Percentiles rank a stretch among this genome's conserved stretches.
phyloP scores from a whole-genome alignment of 2,329 filamentous ascomycete genomes.

The Trichoderma koningii region DNA sequence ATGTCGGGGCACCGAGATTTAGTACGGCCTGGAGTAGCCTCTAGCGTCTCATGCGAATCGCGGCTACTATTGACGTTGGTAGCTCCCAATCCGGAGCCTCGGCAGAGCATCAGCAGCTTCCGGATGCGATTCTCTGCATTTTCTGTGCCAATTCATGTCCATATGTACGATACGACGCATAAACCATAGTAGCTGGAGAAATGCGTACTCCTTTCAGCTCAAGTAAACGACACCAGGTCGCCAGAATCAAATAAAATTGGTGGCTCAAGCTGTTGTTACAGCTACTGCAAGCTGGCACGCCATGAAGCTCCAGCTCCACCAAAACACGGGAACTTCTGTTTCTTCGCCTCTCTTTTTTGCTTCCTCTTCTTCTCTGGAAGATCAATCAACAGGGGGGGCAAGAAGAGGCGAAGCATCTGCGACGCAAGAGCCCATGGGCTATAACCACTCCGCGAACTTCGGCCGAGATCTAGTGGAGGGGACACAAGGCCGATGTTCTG shows the following conservation, averaged over 20 bases:
- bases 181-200: neutral
- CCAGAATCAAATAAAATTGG: too few relatives aligned
- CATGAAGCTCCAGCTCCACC: conserved; percentile 25
- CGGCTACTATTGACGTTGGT: neutral
- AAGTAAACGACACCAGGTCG: too few relatives aligned
- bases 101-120: conserved; percentile 3
- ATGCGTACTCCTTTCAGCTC: too few relatives aligned
- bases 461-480: neutral
- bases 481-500: conserved; percentile 6
- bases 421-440: conserved; percentile 8
- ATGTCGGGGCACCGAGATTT: neutral
- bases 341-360: neutral
- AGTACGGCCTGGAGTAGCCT: neutral
- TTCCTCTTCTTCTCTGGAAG: neutral
- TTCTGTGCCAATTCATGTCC: neutral
- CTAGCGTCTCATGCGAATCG: neutral
- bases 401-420: conserved; percentile 11
- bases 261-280: too few relatives aligned
- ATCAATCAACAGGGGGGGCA: conserved; percentile 16
- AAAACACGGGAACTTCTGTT: conserved; percentile 22
- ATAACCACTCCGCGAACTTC: conserved; percentile 2
- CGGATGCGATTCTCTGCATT: conserved; percentile 6
- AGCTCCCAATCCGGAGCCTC: conserved; percentile 12
- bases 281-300: neutral
- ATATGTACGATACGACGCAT: conserved; percentile 1